phyloP scores from a whole-genome alignment of 441 rosid genomes.

The Brassica balearica region DNA sequence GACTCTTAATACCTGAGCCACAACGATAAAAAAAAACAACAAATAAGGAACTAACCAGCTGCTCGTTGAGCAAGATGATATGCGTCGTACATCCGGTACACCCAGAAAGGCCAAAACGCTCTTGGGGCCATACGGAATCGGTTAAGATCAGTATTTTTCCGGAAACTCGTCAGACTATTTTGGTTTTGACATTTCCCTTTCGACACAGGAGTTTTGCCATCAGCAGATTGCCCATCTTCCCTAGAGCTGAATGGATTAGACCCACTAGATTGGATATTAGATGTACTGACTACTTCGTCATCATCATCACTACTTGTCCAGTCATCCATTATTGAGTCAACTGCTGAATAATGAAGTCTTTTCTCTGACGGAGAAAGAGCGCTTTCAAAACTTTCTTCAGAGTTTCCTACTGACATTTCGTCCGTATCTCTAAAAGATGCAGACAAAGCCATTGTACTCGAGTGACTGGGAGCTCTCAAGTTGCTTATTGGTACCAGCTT shows the following conservation, averaged over 20 bases:
- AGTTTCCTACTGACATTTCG: slow-evolving; percentile 61
- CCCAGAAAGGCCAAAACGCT: slow-evolving; percentile 94
- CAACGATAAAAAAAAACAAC: background rate
- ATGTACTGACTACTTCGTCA: slow-evolving; percentile 45
- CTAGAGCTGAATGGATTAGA: slow-evolving; percentile 40
- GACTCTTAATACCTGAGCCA: slow-evolving; percentile 8
- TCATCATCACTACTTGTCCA: slow-evolving; percentile 71
- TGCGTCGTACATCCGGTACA: slow-evolving; percentile 83
- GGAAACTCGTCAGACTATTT: slow-evolving; percentile 43
- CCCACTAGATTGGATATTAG: slow-evolving; percentile 48
- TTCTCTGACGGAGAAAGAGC: slow-evolving; percentile 73
- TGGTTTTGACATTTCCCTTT: slow-evolving; percentile 43
- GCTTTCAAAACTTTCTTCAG: slow-evolving; percentile 83
- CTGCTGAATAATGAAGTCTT: slow-evolving; percentile 70
- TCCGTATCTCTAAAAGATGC: slow-evolving; percentile 49
- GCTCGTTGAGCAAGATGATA: slow-evolving; percentile 84
- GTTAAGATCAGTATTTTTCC: slow-evolving; percentile 47
- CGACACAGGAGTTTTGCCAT: slow-evolving; percentile 45
- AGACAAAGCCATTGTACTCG: slow-evolving; percentile 44
- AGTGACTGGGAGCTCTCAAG: slow-evolving; percentile 39
- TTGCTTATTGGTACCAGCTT: slow-evolving; percentile 58
- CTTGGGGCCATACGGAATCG: slow-evolving; percentile 57
- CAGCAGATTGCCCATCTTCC: slow-evolving; percentile 44
- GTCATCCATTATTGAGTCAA: slow-evolving; percentile 52
- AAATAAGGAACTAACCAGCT: slow-evolving; percentile 64